Evolutionary conservation across 805 yeast genomes (phyloP), one percentile per base, ranked within the genome.

Genomic region (Vanderwaltozyma yarrowii): DNA sequence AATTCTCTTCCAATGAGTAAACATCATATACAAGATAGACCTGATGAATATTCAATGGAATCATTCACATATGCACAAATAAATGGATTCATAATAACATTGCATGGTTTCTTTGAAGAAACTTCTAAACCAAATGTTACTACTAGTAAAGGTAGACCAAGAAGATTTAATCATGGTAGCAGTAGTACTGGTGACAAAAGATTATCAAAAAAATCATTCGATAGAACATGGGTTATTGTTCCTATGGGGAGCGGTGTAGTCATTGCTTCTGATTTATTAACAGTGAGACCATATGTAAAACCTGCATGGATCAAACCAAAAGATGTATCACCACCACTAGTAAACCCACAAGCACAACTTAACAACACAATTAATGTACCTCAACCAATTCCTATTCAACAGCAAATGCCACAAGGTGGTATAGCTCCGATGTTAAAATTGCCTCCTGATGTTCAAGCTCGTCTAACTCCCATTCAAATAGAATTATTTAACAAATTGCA

Each of bases 61-160:
- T 71, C 84, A 2, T 76, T 80, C 66, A 72, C 87, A 19, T 73
- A 69, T 40, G 77, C 84, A 7, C 77, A 73, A 34, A 73, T 87
- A 21, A 73, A 78, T 36, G 96, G 95, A 5, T 76, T 92, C 50
- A 68, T 83, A 51, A 72, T 89, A 32, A 67, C 76, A 0, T 61
- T 89, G 13, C 98, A 92, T 62, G 98, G 98, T 4, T 78, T 74
- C 41, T 89, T 75, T 54, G 77, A 76, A 36, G 97, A 92, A 60
- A 56, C 62, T 17, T 78, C 65, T 0, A 67, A 66, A 16, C 86
- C 88, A 1, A 72, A 69, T 24, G 34, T 45, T n/a, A 24, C 6
- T 12, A 30, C 13, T 11, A 33, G 30, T 20, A 34, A 38, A 27
- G 14, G n/a, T 15, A 20, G 35, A 52, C 43, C 42, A 41, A 34